phyloP scores from a whole-genome alignment of 139 green algal genomes.

The Coccomyxa sp. region DNA sequence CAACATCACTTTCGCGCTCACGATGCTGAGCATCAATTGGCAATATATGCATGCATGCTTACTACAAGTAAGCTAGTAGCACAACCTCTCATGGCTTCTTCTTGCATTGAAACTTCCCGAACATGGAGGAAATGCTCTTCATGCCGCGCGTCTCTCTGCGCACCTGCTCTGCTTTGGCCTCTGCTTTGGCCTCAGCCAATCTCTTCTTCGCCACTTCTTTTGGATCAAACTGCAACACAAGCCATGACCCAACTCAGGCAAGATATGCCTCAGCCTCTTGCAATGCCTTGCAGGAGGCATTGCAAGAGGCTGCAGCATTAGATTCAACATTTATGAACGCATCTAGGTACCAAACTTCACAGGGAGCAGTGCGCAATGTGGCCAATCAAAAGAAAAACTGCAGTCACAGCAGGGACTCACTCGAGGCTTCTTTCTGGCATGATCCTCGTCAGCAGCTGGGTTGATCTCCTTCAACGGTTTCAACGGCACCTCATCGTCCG shows the following conservation, averaged over 20 bases:
- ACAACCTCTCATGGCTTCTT: no score
- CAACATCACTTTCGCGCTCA: no score
- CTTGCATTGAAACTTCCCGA: background rate
- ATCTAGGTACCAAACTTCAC: background rate
- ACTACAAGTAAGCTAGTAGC: no score
- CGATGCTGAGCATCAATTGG: no score
- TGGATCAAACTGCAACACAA: background rate
- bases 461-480: background rate
- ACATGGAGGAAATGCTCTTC: conserved; percentile 12
- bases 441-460: background rate
- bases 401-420: no score
- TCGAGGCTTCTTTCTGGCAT: background rate
- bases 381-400: no score
- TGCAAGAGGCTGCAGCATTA: background rate
- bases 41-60: no score
- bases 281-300: background rate
- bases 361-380: background rate
- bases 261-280: background rate
- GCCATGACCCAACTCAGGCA: background rate
- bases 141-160: conserved; percentile 13
- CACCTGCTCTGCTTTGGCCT: conserved; percentile 13
- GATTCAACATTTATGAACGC: background rate
- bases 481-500: background rate
- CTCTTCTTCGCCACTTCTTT: conserved; percentile 11
- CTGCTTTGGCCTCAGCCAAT: conserved; percentile 1